Percentiles rank a stretch among this genome's conserved stretches.
These are phyloP conservation scores for Termitomyces sp. DNA, from an alignment of 768 basidiomycete genomes.

Conservation along the genomic window DNA sequence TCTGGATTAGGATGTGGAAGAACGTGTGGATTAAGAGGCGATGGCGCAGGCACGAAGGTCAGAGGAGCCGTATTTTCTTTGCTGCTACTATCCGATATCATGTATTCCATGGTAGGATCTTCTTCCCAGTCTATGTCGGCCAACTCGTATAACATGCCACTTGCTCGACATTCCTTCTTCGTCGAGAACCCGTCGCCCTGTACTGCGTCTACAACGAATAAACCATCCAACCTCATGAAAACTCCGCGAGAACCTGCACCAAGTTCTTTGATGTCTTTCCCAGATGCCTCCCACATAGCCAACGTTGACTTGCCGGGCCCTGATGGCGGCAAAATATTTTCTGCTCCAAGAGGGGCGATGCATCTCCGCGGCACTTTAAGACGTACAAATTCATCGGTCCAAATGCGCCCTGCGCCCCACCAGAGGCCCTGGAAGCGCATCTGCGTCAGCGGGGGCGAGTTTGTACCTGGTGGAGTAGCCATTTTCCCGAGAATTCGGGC, in stretches of 20 bases:
- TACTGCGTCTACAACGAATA: slow-evolving; percentile 59
- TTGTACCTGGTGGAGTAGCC: slow-evolving; percentile 13
- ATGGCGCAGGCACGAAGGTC: slow-evolving; percentile 21
- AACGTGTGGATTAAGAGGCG: slow-evolving; percentile 27
- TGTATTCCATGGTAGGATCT: background rate
- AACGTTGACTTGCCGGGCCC: slow-evolving; percentile 43
- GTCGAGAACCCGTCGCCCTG: slow-evolving; percentile 33
- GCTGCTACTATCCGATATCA: background rate
- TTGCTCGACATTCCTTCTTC: slow-evolving; percentile 61
- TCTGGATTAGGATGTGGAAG: slow-evolving; percentile 24
- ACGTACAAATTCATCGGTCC: slow-evolving; percentile 81
- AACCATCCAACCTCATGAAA: slow-evolving; percentile 66
- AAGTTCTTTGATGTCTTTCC: slow-evolving; percentile 26
- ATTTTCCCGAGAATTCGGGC: slow-evolving; percentile 21
- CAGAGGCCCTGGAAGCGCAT: slow-evolving; percentile 76
- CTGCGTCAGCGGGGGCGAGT: slow-evolving; percentile 31
- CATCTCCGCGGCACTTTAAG: slow-evolving; percentile 66
- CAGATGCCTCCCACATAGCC: slow-evolving; percentile 20
- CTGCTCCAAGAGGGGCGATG: slow-evolving; percentile 63
- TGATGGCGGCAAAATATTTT: slow-evolving; percentile 57
- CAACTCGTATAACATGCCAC: slow-evolving; percentile 75
- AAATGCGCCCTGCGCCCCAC: slow-evolving; percentile 89
- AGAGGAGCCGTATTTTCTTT: background rate
- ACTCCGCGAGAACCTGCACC: slow-evolving; percentile 62
- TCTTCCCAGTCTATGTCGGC: slow-evolving; percentile 73